phyloP scores from a whole-genome alignment of 371 early-diverging fungal genomes.

The Zancudomyces culisetae region DNA sequence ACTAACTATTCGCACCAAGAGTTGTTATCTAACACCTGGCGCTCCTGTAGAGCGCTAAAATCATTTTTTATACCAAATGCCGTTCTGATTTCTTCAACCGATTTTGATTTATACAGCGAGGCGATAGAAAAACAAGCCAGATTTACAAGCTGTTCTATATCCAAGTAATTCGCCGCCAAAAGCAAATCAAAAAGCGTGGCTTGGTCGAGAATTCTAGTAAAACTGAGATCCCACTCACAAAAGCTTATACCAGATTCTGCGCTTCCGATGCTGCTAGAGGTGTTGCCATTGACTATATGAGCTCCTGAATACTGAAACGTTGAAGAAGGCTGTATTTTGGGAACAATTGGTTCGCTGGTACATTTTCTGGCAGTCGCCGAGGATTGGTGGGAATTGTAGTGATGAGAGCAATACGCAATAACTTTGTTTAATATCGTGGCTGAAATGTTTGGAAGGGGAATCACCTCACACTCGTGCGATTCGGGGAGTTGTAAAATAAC shows the following conservation, averaged over 20 bases:
- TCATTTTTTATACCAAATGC: slow-evolving; percentile 71
- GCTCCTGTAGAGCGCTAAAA: slow-evolving; percentile 71
- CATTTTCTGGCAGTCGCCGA: too few relatives aligned
- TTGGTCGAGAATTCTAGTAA: too few relatives aligned
- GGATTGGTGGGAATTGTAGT: slow-evolving; percentile 67
- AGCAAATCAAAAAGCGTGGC: slow-evolving; percentile 5
- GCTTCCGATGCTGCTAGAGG: too few relatives aligned
- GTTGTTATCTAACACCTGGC: background rate
- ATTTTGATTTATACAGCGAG: slow-evolving; percentile 74
- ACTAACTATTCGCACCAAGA: background rate
- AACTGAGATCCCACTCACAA: too few relatives aligned
- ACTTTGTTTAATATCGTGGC: slow-evolving; percentile 58
- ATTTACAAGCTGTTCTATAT: slow-evolving; percentile 66
- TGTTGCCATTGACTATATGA: too few relatives aligned
- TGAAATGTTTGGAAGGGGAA: slow-evolving; percentile 76
- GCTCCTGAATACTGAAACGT: too few relatives aligned
- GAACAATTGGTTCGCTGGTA: too few relatives aligned
- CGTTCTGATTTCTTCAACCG: slow-evolving; percentile 66
- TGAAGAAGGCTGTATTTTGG: too few relatives aligned
- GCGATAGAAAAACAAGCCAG: slow-evolving; percentile 76
- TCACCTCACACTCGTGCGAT: too few relatives aligned
- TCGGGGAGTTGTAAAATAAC: too few relatives aligned
- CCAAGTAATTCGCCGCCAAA: slow-evolving; percentile 69
- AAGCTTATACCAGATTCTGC: too few relatives aligned
- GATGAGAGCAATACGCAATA: slow-evolving; percentile 65